Conservation (phyloP, 164 flowering plant genomes). For the Dillenia turbinata region DNA sequence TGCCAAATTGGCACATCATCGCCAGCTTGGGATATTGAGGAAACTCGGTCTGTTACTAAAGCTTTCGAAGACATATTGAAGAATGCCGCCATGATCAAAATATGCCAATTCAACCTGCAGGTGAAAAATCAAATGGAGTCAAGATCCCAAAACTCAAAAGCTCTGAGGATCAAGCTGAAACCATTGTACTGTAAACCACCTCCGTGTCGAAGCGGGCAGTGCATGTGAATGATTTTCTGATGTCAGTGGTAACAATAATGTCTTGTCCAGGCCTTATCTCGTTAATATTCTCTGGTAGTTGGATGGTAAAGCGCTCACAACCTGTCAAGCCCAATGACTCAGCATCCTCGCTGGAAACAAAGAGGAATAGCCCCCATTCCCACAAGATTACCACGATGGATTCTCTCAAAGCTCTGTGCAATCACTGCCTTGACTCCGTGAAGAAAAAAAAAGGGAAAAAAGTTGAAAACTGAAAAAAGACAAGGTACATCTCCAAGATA, state of each 20-base stretch:
- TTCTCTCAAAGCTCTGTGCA: constrained; percentile 44
- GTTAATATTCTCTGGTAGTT: constrained; percentile 27
- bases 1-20: background rate
- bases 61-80: constrained; percentile 31
- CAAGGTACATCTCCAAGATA: too few relatives aligned
- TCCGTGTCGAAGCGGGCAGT: constrained; percentile 20
- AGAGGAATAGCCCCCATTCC: constrained; percentile 46
- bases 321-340: constrained; percentile 38
- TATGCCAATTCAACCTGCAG: constrained; percentile 36
- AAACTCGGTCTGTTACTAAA: constrained; percentile 12
- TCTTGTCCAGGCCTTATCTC: constrained; percentile 44
- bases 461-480: background rate
- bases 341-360: constrained; percentile 46
- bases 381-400: constrained; percentile 42
- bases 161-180: too few relatives aligned
- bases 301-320: constrained; percentile 32
- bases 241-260: constrained; percentile 32
- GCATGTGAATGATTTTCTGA: constrained; percentile 36
- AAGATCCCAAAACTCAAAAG: too few relatives aligned
- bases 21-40: background rate
- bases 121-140: background rate
- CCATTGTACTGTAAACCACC: constrained; percentile 12
- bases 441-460: background rate
- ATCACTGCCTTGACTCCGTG: constrained; percentile 49
- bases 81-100: constrained; percentile 38